Conservation (phyloP, 352 stramenopile species). For the Salisapilia sapeloensis region DNA sequence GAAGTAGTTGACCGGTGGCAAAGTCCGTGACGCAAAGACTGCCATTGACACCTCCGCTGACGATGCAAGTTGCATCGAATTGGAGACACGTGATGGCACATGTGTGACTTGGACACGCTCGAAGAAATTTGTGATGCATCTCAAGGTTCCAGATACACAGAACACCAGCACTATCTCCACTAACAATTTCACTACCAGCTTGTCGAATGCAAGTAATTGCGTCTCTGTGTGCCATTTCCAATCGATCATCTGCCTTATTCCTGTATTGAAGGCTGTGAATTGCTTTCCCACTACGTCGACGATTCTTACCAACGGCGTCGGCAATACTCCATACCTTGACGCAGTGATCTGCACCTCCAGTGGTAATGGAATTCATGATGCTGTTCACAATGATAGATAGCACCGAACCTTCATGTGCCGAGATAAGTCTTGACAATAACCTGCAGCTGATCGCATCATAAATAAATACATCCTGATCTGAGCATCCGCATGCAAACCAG, state of each 20-base stretch:
- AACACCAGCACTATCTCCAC: slow-evolving; percentile 31
- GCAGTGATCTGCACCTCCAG: slow-evolving; percentile 32
- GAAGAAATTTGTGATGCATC: slow-evolving; percentile 27
- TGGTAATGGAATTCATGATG: slow-evolving; percentile 19
- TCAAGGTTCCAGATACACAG: slow-evolving; percentile 61
- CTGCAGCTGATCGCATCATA: slow-evolving; percentile 24
- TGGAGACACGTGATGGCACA: slow-evolving; percentile 40
- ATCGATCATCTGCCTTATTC: slow-evolving; percentile 14
- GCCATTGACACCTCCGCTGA: slow-evolving; percentile 29
- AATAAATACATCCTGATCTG: slow-evolving; percentile 57
- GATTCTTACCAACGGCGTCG: slow-evolving; percentile 4
- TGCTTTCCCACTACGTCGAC: slow-evolving; percentile 14
- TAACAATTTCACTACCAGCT: slow-evolving; percentile 54
- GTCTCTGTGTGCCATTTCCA: slow-evolving; percentile 30
- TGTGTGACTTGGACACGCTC: slow-evolving; percentile 39
- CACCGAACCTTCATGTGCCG: slow-evolving; percentile 27
- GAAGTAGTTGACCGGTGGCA: slow-evolving; percentile 39
- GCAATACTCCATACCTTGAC: slow-evolving; percentile 50
- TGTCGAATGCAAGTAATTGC: slow-evolving; percentile 35
- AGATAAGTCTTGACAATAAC: slow-evolving; percentile 28
- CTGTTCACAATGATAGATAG: slow-evolving; percentile 28
- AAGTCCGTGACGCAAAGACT: slow-evolving; percentile 61
- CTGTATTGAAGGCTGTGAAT: slow-evolving; percentile 21
- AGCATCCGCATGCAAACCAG: slow-evolving; percentile 36
- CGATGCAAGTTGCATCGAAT: slow-evolving; percentile 60